These are phyloP conservation scores for Fistulina hepatica DNA, from an alignment of 1,284 basidiomycete species.

Conservation along the genomic window DNA sequence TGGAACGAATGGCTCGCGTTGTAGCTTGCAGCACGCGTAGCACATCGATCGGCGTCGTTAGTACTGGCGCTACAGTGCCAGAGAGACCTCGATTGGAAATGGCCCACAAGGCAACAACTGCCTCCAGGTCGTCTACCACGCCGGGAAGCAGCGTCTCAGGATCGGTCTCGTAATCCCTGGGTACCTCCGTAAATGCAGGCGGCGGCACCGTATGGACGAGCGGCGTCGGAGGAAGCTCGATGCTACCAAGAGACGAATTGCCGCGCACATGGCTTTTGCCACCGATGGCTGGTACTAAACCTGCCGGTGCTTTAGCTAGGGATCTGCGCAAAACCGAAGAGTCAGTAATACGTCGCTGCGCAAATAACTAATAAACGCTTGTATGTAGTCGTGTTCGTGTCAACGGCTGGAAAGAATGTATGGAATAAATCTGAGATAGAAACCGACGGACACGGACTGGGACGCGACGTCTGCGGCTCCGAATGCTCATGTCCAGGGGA, in stretches of 20 bases:
- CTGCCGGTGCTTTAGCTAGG: constrained; percentile 39
- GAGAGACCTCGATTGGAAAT: constrained; percentile 20
- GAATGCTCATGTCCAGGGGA: constrained; percentile 6
- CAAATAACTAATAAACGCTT: too few relatives aligned
- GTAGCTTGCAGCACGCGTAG: constrained; percentile 61
- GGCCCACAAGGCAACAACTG: constrained; percentile 47
- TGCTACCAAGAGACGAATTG: constrained; percentile 32
- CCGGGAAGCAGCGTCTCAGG: constrained; percentile 60
- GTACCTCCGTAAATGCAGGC: constrained; percentile 36
- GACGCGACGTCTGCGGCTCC: too few relatives aligned
- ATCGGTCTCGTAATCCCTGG: constrained; percentile 58
- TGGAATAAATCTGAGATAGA: neutral
- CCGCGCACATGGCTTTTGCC: constrained; percentile 36
- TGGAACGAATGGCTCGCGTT: constrained; percentile 65
- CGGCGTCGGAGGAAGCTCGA: constrained; percentile 63
- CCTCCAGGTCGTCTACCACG: constrained; percentile 59
- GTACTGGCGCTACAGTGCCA: constrained; percentile 4
- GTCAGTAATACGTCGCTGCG: constrained; percentile 8
- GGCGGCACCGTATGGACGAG: constrained; percentile 32
- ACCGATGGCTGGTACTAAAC: constrained; percentile 65
- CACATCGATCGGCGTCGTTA: constrained; percentile 34
- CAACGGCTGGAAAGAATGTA: constrained; percentile 1
- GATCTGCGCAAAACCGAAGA: neutral
- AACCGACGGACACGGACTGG: too few relatives aligned
- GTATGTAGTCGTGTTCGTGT: too few relatives aligned